A percentile compares a stretch with the other conserved stretches of the same genome.
Conservation (phyloP, 2,329 filamentous ascomycete species). For the Pestalotiopsis sp. region DNA sequence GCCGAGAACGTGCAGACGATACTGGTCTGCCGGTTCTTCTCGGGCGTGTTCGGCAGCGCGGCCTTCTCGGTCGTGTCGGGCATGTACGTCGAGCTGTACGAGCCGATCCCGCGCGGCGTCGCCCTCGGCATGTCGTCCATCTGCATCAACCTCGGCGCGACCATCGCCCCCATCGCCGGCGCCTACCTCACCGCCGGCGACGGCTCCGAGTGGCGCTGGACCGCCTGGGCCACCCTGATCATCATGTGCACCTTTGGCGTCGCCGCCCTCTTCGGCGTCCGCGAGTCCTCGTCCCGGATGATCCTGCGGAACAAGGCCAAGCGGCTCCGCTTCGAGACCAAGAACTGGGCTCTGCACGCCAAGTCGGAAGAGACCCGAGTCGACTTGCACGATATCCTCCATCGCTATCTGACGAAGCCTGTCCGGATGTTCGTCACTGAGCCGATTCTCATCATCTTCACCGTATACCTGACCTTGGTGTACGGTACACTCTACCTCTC, state of each 20-base stretch:
- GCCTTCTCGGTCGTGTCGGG: conserved; percentile 16
- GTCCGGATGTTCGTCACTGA: conserved; percentile 19
- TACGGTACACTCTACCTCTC: conserved; percentile 47
- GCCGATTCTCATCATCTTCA: conserved; percentile 21
- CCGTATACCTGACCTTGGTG: conserved; percentile 26
- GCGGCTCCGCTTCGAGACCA: conserved; percentile 45
- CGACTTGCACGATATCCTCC: conserved; percentile 13
- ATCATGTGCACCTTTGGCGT: conserved; percentile 40
- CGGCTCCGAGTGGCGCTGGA: conserved; percentile 49
- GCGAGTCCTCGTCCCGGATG: conserved; percentile 50
- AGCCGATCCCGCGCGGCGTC: conserved; percentile 17
- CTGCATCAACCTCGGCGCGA: conserved; percentile 19
- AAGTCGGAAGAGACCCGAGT: conserved; percentile 26
- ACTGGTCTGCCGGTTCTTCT: conserved; percentile 20
- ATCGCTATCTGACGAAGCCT: conserved; percentile 21
- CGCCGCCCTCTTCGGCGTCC: conserved; percentile 41
- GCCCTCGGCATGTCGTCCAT: conserved; percentile 17
- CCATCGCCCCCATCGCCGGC: conserved; percentile 17
- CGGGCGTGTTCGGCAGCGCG: conserved; percentile 18
- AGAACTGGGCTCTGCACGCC: conserved; percentile 32
- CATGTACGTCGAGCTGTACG: conserved; percentile 20
- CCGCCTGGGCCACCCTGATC: conserved; percentile 54
- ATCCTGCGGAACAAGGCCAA: conserved; percentile 49
- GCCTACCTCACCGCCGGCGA: conserved; percentile 9
- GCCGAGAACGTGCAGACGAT: conserved; percentile 17